Percentiles rank a stretch among this genome's conserved stretches.
phyloP scores from a whole-genome alignment of 2,329 filamentous ascomycete genomes.

The Raffaelea deltoideospora region DNA sequence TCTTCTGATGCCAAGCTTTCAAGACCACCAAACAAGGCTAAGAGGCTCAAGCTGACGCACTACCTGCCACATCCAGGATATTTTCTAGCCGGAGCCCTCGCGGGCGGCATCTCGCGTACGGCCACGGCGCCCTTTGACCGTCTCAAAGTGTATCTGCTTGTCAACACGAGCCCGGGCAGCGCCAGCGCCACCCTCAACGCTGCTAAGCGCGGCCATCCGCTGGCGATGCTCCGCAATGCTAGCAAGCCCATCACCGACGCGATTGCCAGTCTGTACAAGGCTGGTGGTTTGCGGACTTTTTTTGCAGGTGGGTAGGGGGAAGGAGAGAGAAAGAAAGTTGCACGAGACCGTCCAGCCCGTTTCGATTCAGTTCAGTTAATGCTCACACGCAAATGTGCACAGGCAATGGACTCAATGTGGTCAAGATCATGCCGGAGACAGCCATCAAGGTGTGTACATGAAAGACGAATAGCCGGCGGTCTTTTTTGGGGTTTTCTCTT shows the following conservation, averaged over 20 bases:
- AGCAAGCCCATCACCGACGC: conserved; percentile 58
- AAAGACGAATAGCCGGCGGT: too few relatives aligned
- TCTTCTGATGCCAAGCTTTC: conserved; percentile 5
- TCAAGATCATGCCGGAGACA: conserved; percentile 98
- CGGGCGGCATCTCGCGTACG: conserved; percentile 88
- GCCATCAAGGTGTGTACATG: conserved; percentile 64
- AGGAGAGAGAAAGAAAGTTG: too few relatives aligned
- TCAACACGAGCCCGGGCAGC: conserved; percentile 59
- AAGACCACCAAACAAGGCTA: too few relatives aligned
- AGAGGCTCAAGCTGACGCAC: conserved; percentile 34
- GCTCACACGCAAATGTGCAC: conserved; percentile 8
- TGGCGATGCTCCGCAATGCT: conserved; percentile 50
- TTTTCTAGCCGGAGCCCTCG: conserved; percentile 87
- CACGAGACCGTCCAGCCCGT: too few relatives aligned
- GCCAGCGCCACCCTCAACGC: conserved; percentile 45
- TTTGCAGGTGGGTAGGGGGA: conserved; percentile 91
- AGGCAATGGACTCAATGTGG: conserved; percentile 92
- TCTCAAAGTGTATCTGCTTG: conserved; percentile 92
- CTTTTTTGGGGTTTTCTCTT: background rate
- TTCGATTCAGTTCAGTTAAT: background rate
- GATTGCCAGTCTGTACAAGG: conserved; percentile 63
- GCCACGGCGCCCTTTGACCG: conserved; percentile 92
- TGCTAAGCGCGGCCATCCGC: conserved; percentile 52
- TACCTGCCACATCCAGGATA: conserved; percentile 86
- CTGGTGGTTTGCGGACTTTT: conserved; percentile 74